phyloP scores from a whole-genome alignment of 345 rosid species.

The Clausena lansium region DNA sequence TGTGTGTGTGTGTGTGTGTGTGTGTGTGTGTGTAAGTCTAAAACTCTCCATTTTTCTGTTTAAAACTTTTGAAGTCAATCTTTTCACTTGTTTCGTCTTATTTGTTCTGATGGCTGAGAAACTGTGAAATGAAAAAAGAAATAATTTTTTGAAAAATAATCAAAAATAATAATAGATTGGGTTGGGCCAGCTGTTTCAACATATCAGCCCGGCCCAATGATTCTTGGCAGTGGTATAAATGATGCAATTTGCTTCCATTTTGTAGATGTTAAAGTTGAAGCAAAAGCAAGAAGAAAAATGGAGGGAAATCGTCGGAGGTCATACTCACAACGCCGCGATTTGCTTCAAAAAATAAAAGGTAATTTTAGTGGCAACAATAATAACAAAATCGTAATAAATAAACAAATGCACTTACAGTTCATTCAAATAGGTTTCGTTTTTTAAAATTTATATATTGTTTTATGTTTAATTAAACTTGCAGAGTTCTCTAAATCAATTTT shows the following conservation, averaged over 20 bases:
- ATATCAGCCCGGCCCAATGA: background rate
- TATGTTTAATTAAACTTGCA: conserved; percentile 22
- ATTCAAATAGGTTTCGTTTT: background rate
- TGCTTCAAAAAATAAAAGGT: conserved; percentile 68
- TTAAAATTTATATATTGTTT: background rate
- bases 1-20: too few species aligned
- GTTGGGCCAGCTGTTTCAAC: background rate
- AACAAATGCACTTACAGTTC: too few species aligned
- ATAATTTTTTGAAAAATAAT: too few species aligned
- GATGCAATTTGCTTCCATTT: background rate
- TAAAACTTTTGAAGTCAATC: too few species aligned
- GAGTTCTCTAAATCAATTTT: conserved; percentile 59
- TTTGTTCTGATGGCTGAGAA: too few species aligned
- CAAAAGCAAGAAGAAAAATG: conserved; percentile 28
- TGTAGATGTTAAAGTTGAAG: background rate
- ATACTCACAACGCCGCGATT: conserved; percentile 9
- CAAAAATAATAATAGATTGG: background rate
- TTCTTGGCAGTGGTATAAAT: background rate
- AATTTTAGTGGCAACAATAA: background rate
- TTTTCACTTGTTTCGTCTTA: too few species aligned
- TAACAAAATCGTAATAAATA: too few species aligned
- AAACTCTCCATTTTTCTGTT: too few species aligned
- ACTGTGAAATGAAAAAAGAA: too few species aligned
- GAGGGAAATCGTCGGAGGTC: conserved; percentile 51
- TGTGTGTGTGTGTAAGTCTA: too few species aligned